A percentile compares a stretch with the other conserved stretches of the same genome.
Evolutionary conservation across 2,329 filamentous ascomycete genomes (phyloP).

Genomic region (Monilinia fructigena): DNA sequence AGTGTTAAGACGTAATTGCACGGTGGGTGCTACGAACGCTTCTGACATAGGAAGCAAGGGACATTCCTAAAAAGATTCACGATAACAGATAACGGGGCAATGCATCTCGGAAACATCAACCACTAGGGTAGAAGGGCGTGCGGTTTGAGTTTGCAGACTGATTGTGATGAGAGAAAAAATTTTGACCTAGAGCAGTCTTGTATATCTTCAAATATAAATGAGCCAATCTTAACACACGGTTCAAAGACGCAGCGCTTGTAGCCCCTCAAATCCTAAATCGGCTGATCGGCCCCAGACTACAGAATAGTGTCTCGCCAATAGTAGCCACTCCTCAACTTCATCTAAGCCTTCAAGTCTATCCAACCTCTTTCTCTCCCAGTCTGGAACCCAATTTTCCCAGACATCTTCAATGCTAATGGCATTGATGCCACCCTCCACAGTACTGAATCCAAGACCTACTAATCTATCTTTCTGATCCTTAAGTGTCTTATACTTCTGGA

Average conservation of each 20-base stretch:
- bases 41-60: neutral
- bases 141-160: neutral
- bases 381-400: slow-evolving; percentile 71
- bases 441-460: slow-evolving; percentile 60
- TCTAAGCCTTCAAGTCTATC: slow-evolving; percentile 82
- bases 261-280: slow-evolving; percentile 18
- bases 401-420: slow-evolving; percentile 65
- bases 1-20: neutral
- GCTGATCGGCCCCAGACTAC: slow-evolving; percentile 78
- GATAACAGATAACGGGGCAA: neutral
- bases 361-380: slow-evolving; percentile 74
- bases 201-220: neutral
- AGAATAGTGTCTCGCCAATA: slow-evolving; percentile 86
- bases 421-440: slow-evolving; percentile 46
- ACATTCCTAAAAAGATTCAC: neutral
- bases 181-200: neutral
- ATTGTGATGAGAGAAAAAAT: neutral
- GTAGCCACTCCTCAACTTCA: slow-evolving; percentile 90
- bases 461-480: slow-evolving; percentile 68
- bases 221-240: neutral
- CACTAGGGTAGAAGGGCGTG: neutral
- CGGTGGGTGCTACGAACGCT: neutral
- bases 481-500: slow-evolving; percentile 69
- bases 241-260: neutral
- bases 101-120: neutral